phyloP scores from a whole-genome alignment of 768 basidiomycete species.

The Hericium alpestre region DNA sequence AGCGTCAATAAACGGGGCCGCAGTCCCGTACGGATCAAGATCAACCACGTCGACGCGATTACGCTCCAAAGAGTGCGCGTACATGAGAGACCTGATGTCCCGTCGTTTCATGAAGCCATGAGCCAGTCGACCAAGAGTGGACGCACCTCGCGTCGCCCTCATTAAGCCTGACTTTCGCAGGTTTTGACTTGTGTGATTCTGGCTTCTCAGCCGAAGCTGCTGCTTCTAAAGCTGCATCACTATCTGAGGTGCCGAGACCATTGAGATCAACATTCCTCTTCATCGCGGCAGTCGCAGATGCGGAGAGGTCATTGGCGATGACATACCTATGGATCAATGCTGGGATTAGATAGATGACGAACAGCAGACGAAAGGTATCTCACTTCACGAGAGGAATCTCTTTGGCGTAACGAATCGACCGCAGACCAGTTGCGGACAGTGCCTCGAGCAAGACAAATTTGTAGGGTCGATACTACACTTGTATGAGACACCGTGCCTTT shows the following conservation, averaged over 20 bases:
- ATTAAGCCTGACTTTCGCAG: slow-evolving; percentile 65
- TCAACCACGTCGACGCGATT: slow-evolving; percentile 89
- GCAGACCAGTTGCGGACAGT: slow-evolving; percentile 88
- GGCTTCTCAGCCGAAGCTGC: neutral
- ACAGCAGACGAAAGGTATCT: slow-evolving; percentile 13
- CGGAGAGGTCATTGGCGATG: slow-evolving; percentile 88
- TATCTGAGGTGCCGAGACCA: slow-evolving; percentile 37
- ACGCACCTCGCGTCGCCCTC: slow-evolving; percentile 90
- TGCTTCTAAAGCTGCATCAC: slow-evolving; percentile 3
- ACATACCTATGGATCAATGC: slow-evolving; percentile 50
- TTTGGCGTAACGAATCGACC: slow-evolving; percentile 94
- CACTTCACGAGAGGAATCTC: slow-evolving; percentile 89
- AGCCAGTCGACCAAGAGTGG: neutral
- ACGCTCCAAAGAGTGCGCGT: slow-evolving; percentile 66
- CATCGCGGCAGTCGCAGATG: slow-evolving; percentile 78
- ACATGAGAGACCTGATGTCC: slow-evolving; percentile 69
- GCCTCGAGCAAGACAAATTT: slow-evolving; percentile 83
- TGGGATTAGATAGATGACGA: neutral
- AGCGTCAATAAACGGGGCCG: slow-evolving; percentile 91
- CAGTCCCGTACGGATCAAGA: slow-evolving; percentile 95
- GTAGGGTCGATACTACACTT: slow-evolving; percentile 40
- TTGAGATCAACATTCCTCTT: slow-evolving; percentile 77
- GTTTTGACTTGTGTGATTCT: slow-evolving; percentile 4
- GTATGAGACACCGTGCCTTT: neutral
- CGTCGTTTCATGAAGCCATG: neutral